Percentiles rank a stretch among this genome's conserved stretches.
phyloP scores from a whole-genome alignment of 2,329 filamentous ascomycete species.

The Clonostachys byssicola region DNA sequence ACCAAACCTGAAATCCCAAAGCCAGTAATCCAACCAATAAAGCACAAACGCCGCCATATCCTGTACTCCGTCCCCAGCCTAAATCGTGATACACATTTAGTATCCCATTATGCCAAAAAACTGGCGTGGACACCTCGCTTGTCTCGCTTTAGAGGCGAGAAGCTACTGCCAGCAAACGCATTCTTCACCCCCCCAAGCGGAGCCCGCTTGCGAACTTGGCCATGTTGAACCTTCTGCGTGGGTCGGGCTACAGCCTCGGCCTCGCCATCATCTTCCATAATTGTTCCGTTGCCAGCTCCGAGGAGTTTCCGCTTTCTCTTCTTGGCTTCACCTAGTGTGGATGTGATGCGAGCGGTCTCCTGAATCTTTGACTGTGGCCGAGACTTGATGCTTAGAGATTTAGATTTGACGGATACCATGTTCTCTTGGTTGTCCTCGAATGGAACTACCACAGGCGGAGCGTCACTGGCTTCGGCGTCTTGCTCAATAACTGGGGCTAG shows the following conservation, averaged over 20 bases:
- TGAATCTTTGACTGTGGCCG: no score
- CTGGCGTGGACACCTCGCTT: slow-evolving; percentile 58
- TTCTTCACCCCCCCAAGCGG: slow-evolving; percentile 33
- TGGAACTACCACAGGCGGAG: no score
- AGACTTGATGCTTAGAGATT: no score
- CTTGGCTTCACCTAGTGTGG: slow-evolving; percentile 33
- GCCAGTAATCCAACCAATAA: no score
- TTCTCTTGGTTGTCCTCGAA: no score
- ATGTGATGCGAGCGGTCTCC: no score
- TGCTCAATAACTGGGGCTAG: slow-evolving; percentile 4
- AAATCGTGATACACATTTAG: no score
- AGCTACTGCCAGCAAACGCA: slow-evolving; percentile 47
- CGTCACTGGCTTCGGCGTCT: no score
- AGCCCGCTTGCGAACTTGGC: slow-evolving; percentile 21
- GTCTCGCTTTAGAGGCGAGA: slow-evolving; percentile 72
- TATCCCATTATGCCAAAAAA: slow-evolving; percentile 40
- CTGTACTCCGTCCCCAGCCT: no score
- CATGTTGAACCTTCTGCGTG: slow-evolving; percentile 24
- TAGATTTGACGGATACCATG: no score
- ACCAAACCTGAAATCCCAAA: no score
- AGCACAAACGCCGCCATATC: no score
- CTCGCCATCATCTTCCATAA: slow-evolving; percentile 66
- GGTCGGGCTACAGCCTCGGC: slow-evolving; percentile 29
- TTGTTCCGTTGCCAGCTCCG: slow-evolving; percentile 54
- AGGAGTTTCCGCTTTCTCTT: slow-evolving; percentile 74